Base-by-base conservation (phyloP, 768 basidiomycete species). In the Macrolepiota albuminosa region DNA sequence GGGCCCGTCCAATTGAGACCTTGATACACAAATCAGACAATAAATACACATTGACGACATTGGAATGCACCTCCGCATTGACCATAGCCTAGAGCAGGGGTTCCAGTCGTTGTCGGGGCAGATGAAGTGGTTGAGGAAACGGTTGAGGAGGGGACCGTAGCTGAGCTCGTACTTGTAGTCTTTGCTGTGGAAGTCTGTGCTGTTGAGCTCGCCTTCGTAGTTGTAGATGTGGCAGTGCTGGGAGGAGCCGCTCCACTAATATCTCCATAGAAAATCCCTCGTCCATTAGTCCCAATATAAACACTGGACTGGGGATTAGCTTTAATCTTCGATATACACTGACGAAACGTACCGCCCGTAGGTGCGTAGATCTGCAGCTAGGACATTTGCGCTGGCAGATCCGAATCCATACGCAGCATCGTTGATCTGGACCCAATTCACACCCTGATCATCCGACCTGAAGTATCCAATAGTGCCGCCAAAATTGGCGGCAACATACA, bases 221-320 rank as follows among this genome's bases (percentile, higher is more conserved):
- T 64, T 24, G 69, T 65, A 16, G 67, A 57, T 8, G 73, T 60
- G 6, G 71, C 61, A 4, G 66, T 64, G 2, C 69, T 73, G 29
- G 73, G 29, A 46, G 75, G 71, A 33, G 71, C 65, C 26, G 68
- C 34, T 34, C 73, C 75, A 58, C 65, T 68, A 11, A 68, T 62
- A 62, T 82, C 80, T 0, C 80, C 83, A 61, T 77, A 84, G 69
- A 83, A 84, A 47, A 78, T 80, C 16, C 83, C 83, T 36, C 84
- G 79, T 29, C 84, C 84, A 63, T 85, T 84, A 6, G 84, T 86
- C 6, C 84, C 84, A 42, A 85, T 77, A 62, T 86, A 86, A 0
- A 84, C 82, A 10, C 84, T 84, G 57, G n/a, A 40, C 34, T 24
- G 6, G 7, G 16, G 21, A 18, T 61, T 39, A 53, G 29, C 21